phyloP scores from a whole-genome alignment of 192 early-diverging fungal genomes.

The Backusella parvicylindrica region DNA sequence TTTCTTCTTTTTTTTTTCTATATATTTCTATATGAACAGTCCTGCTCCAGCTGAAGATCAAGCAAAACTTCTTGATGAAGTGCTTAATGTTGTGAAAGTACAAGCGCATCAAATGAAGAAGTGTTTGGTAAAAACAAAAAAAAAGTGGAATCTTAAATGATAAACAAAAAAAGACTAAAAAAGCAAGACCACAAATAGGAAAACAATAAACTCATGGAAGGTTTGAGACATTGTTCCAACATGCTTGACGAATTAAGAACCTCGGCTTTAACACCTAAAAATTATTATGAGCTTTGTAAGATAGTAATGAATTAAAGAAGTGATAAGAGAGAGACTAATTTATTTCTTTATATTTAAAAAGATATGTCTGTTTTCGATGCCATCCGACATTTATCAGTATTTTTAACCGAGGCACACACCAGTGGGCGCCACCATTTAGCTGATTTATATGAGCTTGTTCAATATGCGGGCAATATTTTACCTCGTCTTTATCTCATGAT shows the following conservation, averaged over 20 bases:
- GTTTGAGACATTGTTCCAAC: slow-evolving; percentile 96
- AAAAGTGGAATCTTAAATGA: background rate
- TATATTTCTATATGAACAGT: slow-evolving; percentile 8
- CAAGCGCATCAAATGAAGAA: slow-evolving; percentile 96
- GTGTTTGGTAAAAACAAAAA: slow-evolving; percentile 65
- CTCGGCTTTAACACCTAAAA: slow-evolving; percentile 91
- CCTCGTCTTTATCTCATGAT: slow-evolving; percentile 99
- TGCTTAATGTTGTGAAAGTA: slow-evolving; percentile 88
- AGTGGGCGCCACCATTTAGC: slow-evolving; percentile 78
- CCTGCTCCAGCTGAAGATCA: slow-evolving; percentile 76
- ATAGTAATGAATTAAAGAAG: slow-evolving; percentile 3
- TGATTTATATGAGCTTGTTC: slow-evolving; percentile 96
- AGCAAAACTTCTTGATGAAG: slow-evolving; percentile 90
- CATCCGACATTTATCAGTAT: slow-evolving; percentile 87
- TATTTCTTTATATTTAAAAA: slow-evolving; percentile 25
- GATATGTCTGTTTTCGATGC: slow-evolving; percentile 99
- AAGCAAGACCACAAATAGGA: slow-evolving; percentile 45
- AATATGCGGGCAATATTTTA: slow-evolving; percentile 98
- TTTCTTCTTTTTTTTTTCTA: background rate
- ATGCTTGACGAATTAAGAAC: slow-evolving; percentile 97
- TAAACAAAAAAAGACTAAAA: background rate
- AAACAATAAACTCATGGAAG: slow-evolving; percentile 91
- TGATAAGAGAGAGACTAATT: background rate
- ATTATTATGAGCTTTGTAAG: slow-evolving; percentile 99
- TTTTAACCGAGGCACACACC: slow-evolving; percentile 89